Percentiles rank a stretch among this genome's conserved stretches.
These are phyloP conservation scores for Leishmania braziliensis DNA, from an alignment of 208 protist genomes.

Conservation along the genomic window DNA sequence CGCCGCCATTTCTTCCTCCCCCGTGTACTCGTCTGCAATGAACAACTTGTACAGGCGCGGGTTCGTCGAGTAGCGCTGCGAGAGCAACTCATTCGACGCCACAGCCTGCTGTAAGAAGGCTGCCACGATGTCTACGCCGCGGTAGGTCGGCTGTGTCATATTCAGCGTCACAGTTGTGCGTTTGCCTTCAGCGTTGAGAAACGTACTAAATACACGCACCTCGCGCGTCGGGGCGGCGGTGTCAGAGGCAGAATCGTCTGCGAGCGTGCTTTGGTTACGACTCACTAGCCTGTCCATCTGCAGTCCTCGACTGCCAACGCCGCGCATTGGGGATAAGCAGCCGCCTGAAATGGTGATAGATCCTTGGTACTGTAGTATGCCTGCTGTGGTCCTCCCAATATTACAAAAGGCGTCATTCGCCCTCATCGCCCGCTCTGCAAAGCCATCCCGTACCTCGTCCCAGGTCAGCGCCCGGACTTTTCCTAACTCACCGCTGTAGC, in stretches of 20 bases:
- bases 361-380: constrained; percentile 1
- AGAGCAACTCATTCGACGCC: constrained; percentile 52
- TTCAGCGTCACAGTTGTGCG: constrained; percentile 53
- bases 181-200: constrained; percentile 65
- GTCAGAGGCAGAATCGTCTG: constrained; percentile 24
- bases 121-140: constrained; percentile 56
- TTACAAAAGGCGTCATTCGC: constrained; percentile 17
- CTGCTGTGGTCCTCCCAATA: constrained; percentile 8
- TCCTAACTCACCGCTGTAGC: constrained; percentile 37
- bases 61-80: constrained; percentile 71
- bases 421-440: constrained; percentile 21
- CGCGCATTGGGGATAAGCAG: neutral
- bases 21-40: constrained; percentile 88
- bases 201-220: constrained; percentile 78
- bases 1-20: constrained; percentile 84
- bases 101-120: constrained; percentile 73
- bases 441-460: constrained; percentile 44
- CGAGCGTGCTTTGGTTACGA: constrained; percentile 19
- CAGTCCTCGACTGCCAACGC: neutral
- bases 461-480: constrained; percentile 53
- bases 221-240: constrained; percentile 32
- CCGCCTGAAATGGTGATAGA: neutral
- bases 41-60: constrained; percentile 84
- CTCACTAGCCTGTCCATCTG: constrained; percentile 18
- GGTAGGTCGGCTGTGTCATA: constrained; percentile 54